Evolutionary conservation across 1,284 basidiomycete species (phyloP).

Genomic region (Bjerkandera adusta): DNA sequence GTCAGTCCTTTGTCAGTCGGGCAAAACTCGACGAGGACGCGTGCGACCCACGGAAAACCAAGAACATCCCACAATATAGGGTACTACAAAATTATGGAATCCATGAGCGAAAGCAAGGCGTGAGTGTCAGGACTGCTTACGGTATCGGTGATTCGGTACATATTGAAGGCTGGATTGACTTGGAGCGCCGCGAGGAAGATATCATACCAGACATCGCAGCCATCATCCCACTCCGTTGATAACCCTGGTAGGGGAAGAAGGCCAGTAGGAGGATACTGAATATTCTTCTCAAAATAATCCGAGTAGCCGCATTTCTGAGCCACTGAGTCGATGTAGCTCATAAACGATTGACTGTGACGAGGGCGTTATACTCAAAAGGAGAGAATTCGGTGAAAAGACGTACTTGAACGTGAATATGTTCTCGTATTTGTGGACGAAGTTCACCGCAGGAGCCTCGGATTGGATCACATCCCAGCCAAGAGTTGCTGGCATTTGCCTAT

Average conservation of each 20-base stretch:
- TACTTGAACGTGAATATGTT: conserved; percentile 72
- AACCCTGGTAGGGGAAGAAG: conserved; percentile 58
- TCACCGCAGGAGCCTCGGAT: conserved; percentile 63
- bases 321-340: conserved; percentile 51
- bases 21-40: not conserved
- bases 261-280: conserved; percentile 66
- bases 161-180: conserved; percentile 74
- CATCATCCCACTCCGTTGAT: conserved; percentile 40
- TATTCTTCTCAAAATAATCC: conserved; percentile 57
- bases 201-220: conserved; percentile 66
- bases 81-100: conserved; percentile 28
- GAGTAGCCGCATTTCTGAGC: conserved; percentile 61
- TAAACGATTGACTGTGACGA: conserved; percentile 52
- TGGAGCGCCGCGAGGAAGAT: conserved; percentile 58
- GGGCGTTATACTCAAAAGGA: conserved; percentile 4
- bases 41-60: conserved; percentile 59
- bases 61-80: conserved; percentile 74
- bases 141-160: conserved; percentile 74
- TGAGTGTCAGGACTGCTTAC: conserved; percentile 28
- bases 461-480: conserved; percentile 62
- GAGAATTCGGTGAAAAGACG: conserved; percentile 17
- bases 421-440: conserved; percentile 69
- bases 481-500: conserved; percentile 36
- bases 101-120: no score
- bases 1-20: not conserved